Evolutionary conservation across 2,329 filamentous ascomycete species (phyloP).

Genomic region (Ambrosiella xylebori): DNA sequence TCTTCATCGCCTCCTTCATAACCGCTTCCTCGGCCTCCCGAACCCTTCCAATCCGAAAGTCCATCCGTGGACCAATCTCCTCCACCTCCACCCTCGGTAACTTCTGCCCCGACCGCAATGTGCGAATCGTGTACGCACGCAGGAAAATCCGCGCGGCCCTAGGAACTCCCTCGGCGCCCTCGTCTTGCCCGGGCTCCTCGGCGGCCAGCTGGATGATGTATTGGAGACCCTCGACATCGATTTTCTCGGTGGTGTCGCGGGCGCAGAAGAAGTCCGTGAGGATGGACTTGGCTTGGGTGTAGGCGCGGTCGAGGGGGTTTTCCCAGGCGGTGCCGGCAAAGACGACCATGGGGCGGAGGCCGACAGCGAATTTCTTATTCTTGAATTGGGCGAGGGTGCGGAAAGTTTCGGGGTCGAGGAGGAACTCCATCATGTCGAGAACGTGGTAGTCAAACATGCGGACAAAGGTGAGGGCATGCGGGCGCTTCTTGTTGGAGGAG

Average conservation of each 20-base stretch:
- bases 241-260: slow-evolving; percentile 52
- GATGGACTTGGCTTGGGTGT: slow-evolving; percentile 72
- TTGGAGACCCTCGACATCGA: slow-evolving; percentile 90
- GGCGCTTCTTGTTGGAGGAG: slow-evolving; percentile 83
- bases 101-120: slow-evolving; percentile 71
- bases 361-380: slow-evolving; percentile 56
- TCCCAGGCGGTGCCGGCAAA: slow-evolving; percentile 84
- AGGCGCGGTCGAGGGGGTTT: slow-evolving; percentile 59
- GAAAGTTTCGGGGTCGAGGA: slow-evolving; percentile 60
- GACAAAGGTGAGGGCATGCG: slow-evolving; percentile 68
- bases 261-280: slow-evolving; percentile 85
- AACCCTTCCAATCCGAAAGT: slow-evolving; percentile 70
- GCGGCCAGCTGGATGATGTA: slow-evolving; percentile 73
- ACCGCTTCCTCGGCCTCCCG: slow-evolving; percentile 61
- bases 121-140: slow-evolving; percentile 71
- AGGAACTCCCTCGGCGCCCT: slow-evolving; percentile 23
- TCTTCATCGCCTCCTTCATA: slow-evolving; percentile 82
- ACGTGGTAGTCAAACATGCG: slow-evolving; percentile 75
- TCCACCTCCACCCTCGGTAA: slow-evolving; percentile 83
- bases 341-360: slow-evolving; percentile 75
- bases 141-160: slow-evolving; percentile 43
- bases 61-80: slow-evolving; percentile 87
- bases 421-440: slow-evolving; percentile 85
- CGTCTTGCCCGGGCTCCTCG: slow-evolving; percentile 37
- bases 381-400: slow-evolving; percentile 59